A percentile compares a stretch with the other conserved stretches of the same genome.
Evolutionary conservation across 345 rosid genomes (phyloP).

Genomic region (Eucalyptus marginata): DNA sequence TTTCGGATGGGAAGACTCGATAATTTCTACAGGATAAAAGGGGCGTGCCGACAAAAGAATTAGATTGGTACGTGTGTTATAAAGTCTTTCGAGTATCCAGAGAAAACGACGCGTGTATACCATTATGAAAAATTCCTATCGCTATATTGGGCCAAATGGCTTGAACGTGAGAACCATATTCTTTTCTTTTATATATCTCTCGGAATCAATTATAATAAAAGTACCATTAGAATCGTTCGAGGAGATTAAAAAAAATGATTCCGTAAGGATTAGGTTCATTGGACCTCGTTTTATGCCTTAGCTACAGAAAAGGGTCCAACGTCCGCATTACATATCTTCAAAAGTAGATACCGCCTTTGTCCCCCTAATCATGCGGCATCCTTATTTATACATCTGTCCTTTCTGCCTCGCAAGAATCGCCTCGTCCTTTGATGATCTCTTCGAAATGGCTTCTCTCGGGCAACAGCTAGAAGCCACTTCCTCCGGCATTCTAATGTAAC

Average conservation of each 20-base stretch:
- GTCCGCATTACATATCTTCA: not conserved
- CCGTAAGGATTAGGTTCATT: not conserved
- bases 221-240: not conserved
- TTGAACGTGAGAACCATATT: not conserved
- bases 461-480: not conserved
- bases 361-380: not conserved
- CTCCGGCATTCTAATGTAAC: not conserved
- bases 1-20: fast-evolving
- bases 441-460: not conserved
- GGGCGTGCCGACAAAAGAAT: not conserved
- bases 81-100: fast-evolving
- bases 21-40: fast-evolving
- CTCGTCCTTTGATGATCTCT: not conserved
- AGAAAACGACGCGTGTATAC: not conserved
- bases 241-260: not conserved
- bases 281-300: slow-evolving; percentile 6
- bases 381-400: not conserved
- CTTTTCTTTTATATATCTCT: not conserved
- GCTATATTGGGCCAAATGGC: fast-evolving
- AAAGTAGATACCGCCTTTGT: not conserved
- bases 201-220: not conserved
- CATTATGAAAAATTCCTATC: not conserved
- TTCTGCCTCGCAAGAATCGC: not conserved
- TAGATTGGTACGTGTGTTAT: not conserved
- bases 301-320: slow-evolving; percentile 13